Evolutionary conservation across 441 rosid species (phyloP).

Genomic region (Croton laevigatus): DNA sequence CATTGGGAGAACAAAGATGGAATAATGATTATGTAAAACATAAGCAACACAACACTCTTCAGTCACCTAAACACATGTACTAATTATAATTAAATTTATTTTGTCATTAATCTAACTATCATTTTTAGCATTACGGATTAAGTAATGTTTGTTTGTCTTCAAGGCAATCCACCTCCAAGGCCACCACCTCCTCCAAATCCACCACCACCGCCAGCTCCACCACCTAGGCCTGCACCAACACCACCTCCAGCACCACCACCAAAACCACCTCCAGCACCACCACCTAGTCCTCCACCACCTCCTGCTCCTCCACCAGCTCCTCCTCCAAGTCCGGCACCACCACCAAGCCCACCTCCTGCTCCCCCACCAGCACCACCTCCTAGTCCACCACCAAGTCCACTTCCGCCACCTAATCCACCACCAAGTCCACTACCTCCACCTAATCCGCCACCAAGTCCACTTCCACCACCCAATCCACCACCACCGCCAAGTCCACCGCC

Average conservation of each 20-base stretch:
- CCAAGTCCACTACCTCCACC: slow-evolving; percentile 12
- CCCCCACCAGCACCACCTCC: neutral
- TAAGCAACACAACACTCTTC: neutral
- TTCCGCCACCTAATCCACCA: slow-evolving; percentile 13
- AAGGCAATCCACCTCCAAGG: slow-evolving; percentile 15
- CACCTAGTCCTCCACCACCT: neutral
- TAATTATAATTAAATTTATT: neutral
- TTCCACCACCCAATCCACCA: slow-evolving; percentile 12
- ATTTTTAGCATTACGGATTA: neutral
- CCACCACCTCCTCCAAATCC: slow-evolving; percentile 16
- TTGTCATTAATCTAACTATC: neutral
- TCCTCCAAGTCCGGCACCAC: neutral
- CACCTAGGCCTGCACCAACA: neutral
- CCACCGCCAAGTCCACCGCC: slow-evolving; percentile 20
- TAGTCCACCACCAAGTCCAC: neutral
- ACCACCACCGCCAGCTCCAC: neutral
- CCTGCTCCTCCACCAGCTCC: neutral
- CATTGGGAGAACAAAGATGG: neutral
- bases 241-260: slow-evolving; percentile 4
- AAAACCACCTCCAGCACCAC: slow-evolving; percentile 7
- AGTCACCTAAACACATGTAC: neutral
- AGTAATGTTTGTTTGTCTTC: neutral
- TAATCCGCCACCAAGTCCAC: slow-evolving; percentile 19
- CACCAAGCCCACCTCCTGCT: neutral
- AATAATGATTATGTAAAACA: neutral